These are phyloP conservation scores for Colletotrichum tropicale DNA, from an alignment of 2,329 filamentous ascomycete genomes.

Conservation along the genomic window DNA sequence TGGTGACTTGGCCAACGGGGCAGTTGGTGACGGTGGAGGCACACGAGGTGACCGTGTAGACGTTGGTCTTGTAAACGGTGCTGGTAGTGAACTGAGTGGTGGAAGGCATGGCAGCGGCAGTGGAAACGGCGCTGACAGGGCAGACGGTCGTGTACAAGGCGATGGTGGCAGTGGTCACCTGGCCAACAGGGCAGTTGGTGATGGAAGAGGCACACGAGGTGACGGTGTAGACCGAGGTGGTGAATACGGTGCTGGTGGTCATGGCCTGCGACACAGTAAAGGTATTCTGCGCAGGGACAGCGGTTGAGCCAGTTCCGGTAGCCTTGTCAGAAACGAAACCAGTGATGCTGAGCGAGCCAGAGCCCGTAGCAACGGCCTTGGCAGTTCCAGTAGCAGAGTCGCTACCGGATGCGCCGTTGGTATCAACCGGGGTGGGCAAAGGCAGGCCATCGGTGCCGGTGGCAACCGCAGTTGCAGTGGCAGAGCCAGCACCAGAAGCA, in stretches of 20 bases:
- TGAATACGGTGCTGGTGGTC: slow-evolving; percentile 34
- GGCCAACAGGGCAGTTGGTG: slow-evolving; percentile 26
- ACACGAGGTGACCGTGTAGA: slow-evolving; percentile 63
- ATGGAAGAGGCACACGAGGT: slow-evolving; percentile 52
- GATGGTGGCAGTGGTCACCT: slow-evolving; percentile 40
- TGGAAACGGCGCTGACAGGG: slow-evolving; percentile 34
- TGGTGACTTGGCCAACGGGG: slow-evolving; percentile 40
- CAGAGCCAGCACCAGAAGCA: background rate
- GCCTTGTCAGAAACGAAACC: background rate
- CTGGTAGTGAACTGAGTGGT: slow-evolving; percentile 30
- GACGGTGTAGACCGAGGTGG: slow-evolving; percentile 36
- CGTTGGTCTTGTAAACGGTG: slow-evolving; percentile 41
- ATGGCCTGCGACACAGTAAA: background rate
- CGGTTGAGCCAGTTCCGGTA: slow-evolving; percentile 4
- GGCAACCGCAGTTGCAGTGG: background rate
- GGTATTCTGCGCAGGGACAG: background rate
- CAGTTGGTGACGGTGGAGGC: slow-evolving; percentile 45
- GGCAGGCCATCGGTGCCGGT: background rate
- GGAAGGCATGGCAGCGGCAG: background rate
- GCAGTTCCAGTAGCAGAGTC: background rate
- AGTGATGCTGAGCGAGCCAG: background rate
- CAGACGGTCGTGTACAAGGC: slow-evolving; percentile 45
- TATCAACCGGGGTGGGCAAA: background rate
- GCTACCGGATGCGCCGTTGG: background rate
- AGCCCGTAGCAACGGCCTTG: background rate